Evolutionary conservation across 2,329 filamentous ascomycete species (phyloP).

Genomic region (Chrysosporium queenslandicum): DNA sequence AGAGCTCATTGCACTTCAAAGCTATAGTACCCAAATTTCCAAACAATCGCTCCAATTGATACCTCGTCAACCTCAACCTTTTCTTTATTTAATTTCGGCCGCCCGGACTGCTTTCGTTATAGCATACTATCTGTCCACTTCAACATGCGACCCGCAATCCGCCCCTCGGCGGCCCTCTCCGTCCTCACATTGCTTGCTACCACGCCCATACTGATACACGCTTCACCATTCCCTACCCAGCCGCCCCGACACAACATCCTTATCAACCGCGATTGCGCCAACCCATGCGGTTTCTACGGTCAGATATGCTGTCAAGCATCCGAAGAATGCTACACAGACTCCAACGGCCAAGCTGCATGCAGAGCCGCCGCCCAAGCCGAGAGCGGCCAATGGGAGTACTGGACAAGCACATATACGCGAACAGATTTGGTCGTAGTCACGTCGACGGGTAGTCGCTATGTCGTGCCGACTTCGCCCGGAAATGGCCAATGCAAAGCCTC

Average conservation of each 20-base stretch:
- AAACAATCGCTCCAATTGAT: too few species aligned
- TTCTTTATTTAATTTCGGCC: too few species aligned
- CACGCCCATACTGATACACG: slow-evolving; percentile 18
- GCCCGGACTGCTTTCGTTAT: too few species aligned
- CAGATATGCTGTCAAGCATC: slow-evolving; percentile 42
- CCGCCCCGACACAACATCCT: slow-evolving; percentile 18
- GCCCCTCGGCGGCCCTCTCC: slow-evolving; percentile 18
- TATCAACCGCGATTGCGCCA: slow-evolving; percentile 35
- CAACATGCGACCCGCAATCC: slow-evolving; percentile 4
- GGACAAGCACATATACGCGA: slow-evolving; percentile 48
- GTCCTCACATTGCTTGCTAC: slow-evolving; percentile 23
- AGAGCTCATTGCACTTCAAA: too few species aligned
- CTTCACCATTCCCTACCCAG: slow-evolving; percentile 26
- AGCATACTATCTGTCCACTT: too few species aligned
- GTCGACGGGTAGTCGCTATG: slow-evolving; percentile 42
- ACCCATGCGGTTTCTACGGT: slow-evolving; percentile 43
- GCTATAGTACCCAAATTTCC: too few species aligned
- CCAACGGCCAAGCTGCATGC: slow-evolving; percentile 42
- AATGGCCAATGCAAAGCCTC: slow-evolving; percentile 39
- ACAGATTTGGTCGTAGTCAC: slow-evolving; percentile 47
- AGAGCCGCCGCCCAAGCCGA: slow-evolving; percentile 19
- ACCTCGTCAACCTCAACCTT: too few species aligned
- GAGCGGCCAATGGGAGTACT: slow-evolving; percentile 45
- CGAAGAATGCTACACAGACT: slow-evolving; percentile 43
- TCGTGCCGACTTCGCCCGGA: slow-evolving; percentile 21